Evolutionary conservation across 2,329 filamentous ascomycete genomes (phyloP), one percentile per base, ranked within the genome.

Genomic region (Colletotrichum chrysophilum): DNA sequence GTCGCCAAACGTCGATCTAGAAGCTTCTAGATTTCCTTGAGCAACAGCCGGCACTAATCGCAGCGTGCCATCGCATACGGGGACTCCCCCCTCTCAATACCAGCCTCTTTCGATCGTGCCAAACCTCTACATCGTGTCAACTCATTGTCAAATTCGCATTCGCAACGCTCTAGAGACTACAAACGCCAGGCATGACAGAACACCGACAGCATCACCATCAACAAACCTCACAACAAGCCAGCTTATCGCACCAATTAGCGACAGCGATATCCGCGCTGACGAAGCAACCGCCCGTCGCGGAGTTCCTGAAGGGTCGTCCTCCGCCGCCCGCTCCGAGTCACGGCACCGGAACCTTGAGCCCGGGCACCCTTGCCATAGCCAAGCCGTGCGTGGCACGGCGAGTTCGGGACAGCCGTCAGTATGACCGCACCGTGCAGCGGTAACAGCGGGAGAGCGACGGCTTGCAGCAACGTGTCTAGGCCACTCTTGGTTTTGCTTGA

Each of bases 391-490:
- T 13, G 16, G 38, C 58, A 55, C 58, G 36, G 68, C 38, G 14
- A 13, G 30, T 38, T 34, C 58, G 60, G 43, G 26, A 66, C 32
- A 32, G 56, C 62, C 36, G 68, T 66, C 32, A 62, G 62, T 48
- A 72, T 75, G 73, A 73, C 73, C 62, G 73, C 64, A 73, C 26
- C 69, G 64, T 73, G 73, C 73, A 75, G 73, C 64, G 69, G 62
- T 68, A 64, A 68, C 73, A 68, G 69, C 69, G 73, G 64, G 62
- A 75, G 69, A 75, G 69, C 56, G 61, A 65, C 72, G 36, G 66
- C 66, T 16, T 12, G 18, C 66, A 32, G 58, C 24, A 16, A 13
- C 18, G n/a, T 38, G 21, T 68, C 66, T 68, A 43, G 52, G 13
- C 34, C 52, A 1, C 5, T 61, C 61, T 30, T 30, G 55, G 55